Evolutionary conservation across 139 green algal genomes (phyloP).

Genomic region (Pseudopediastrum boryanum): DNA sequence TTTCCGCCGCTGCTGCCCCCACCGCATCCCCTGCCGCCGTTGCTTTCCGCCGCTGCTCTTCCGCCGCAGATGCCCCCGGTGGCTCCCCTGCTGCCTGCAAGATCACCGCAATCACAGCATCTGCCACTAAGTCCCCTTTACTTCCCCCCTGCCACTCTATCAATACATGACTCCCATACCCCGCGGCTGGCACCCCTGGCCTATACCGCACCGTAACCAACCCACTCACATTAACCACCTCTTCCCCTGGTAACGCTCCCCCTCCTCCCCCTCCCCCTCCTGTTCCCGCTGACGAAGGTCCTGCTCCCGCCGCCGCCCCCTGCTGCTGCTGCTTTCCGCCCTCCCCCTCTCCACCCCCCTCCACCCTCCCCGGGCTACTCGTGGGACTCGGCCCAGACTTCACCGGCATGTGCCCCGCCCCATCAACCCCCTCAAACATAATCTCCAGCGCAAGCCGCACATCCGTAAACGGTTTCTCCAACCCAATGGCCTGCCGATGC

Average conservation of each 20-base stretch:
- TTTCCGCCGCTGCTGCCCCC: constrained; percentile 58
- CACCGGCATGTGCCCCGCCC: constrained; percentile 28
- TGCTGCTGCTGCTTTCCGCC: constrained; percentile 7
- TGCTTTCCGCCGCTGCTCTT: constrained; percentile 46
- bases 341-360: background rate
- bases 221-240: constrained; percentile 56
- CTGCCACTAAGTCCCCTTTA: constrained; percentile 88
- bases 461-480: constrained; percentile 67
- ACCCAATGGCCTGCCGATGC: constrained; percentile 76
- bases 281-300: no score
- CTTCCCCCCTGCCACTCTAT: constrained; percentile 92
- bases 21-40: constrained; percentile 45
- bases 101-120: constrained; percentile 91
- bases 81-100: constrained; percentile 73
- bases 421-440: constrained; percentile 89
- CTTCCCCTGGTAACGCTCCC: background rate
- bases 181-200: constrained; percentile 23
- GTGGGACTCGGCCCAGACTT: background rate
- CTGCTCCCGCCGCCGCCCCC: background rate
- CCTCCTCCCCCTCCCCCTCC: no score
- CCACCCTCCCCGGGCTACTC: background rate
- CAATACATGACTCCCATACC: constrained; percentile 60
- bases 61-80: constrained; percentile 40
- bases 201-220: constrained; percentile 45
- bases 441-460: constrained; percentile 84